Conservation (phyloP, 805 yeast genomes). For the Kodamaea lidongshanica region DNA sequence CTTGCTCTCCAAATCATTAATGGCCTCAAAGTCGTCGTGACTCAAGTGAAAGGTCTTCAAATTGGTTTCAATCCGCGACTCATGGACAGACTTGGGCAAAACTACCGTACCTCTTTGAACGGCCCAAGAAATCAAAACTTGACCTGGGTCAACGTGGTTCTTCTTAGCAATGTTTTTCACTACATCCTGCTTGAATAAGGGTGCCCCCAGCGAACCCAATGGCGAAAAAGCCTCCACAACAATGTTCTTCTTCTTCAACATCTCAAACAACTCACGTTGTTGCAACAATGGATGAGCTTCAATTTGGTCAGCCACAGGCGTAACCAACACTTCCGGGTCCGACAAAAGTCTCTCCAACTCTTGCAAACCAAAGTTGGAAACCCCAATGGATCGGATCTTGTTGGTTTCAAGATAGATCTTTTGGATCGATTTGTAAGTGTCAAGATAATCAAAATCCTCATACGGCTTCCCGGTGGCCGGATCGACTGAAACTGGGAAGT, state of each 20-base stretch:
- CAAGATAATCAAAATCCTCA: slow-evolving; percentile 23
- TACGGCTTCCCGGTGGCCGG: slow-evolving; percentile 17
- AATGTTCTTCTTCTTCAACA: slow-evolving; percentile 13
- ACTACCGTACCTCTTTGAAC: slow-evolving; percentile 33
- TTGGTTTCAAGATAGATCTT: slow-evolving; percentile 15
- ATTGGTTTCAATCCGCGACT: slow-evolving; percentile 29
- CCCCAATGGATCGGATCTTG: slow-evolving; percentile 30
- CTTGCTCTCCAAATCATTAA: slow-evolving; percentile 3
- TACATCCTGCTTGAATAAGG: slow-evolving; percentile 28
- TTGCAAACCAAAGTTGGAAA: slow-evolving; percentile 29
- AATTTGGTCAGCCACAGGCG: slow-evolving; percentile 31
- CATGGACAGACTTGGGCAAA: slow-evolving; percentile 32
- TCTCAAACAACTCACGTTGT: slow-evolving; percentile 14
- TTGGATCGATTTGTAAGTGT: slow-evolving; percentile 31
- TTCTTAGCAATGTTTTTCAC: slow-evolving; percentile 25
- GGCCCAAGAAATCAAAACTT: slow-evolving; percentile 36
- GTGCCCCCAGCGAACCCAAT: slow-evolving; percentile 31
- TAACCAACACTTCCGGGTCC: slow-evolving; percentile 14
- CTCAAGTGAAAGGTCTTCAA: slow-evolving; percentile 27
- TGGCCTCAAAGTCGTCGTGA: slow-evolving; percentile 29
- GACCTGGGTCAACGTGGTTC: slow-evolving; percentile 28
- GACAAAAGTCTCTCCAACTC: slow-evolving; percentile 22
- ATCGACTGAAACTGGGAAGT: slow-evolving; percentile 53
- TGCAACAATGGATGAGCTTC: slow-evolving; percentile 35
- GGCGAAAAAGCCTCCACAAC: slow-evolving; percentile 25